phyloP scores from a whole-genome alignment of 495 filamentous ascomycete genomes.

The Aspergillus asperescens region DNA sequence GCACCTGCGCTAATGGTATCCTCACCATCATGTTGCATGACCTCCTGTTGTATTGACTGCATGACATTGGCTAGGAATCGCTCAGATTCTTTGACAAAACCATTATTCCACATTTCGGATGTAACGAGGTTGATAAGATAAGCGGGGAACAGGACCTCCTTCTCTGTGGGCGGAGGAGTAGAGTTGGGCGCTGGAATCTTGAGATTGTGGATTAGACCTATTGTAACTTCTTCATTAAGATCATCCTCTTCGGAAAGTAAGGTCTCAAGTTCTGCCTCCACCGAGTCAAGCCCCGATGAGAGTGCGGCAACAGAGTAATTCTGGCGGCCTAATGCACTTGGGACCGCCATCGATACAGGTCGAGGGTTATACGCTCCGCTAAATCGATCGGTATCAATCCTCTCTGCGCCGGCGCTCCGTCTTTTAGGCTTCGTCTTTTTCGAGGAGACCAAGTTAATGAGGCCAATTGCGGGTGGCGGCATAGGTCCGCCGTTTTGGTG shows the following conservation, averaged over 20 bases:
- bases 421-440: constrained; percentile 98
- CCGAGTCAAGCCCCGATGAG: constrained; percentile 73
- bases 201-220: constrained; percentile 92
- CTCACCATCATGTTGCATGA: constrained; percentile 97
- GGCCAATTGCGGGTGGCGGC: constrained; percentile 58
- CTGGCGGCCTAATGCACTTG: constrained; percentile 58
- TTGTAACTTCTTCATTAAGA: constrained; percentile 90
- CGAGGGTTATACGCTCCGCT: constrained; percentile 89
- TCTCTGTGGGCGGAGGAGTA: constrained; percentile 85
- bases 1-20: constrained; percentile 96
- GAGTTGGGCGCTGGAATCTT: constrained; percentile 86
- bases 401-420: constrained; percentile 88
- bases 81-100: constrained; percentile 98
- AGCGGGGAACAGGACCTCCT: constrained; percentile 96
- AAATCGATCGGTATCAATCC: constrained; percentile 74
- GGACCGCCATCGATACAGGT: constrained; percentile 88
- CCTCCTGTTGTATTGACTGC: constrained; percentile 98
- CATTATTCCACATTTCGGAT: constrained; percentile 99
- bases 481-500: constrained; percentile 58
- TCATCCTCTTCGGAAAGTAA: constrained; percentile 92
- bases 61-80: constrained; percentile 98
- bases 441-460: constrained; percentile 94
- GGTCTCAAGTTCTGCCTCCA: constrained; percentile 89
- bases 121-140: constrained; percentile 99
- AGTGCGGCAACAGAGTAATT: constrained; percentile 64